A percentile compares a stretch with the other conserved stretches of the same genome.
Evolutionary conservation across 1,284 basidiomycete genomes (phyloP).

Genomic region (Retiboletus flavoniger): DNA sequence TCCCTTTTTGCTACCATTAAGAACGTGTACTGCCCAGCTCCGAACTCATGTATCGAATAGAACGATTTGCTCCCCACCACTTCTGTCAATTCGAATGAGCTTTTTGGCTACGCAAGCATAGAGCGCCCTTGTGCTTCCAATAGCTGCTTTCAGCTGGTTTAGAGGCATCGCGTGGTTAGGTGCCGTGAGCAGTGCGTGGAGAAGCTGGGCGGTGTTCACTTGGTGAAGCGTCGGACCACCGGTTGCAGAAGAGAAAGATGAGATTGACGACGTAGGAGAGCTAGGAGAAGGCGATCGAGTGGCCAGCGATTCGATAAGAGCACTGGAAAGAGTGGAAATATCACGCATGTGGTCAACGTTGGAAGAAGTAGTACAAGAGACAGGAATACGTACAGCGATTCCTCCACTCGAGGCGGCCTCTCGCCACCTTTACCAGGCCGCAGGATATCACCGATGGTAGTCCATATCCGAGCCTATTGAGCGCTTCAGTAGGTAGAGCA

Average conservation of each 20-base stretch:
- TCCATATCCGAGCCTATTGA: slow-evolving; percentile 64
- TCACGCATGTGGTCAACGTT: slow-evolving; percentile 20
- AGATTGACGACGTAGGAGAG: slow-evolving; percentile 44
- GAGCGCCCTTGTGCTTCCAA: slow-evolving; percentile 55
- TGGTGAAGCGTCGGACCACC: slow-evolving; percentile 55
- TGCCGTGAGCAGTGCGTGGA: slow-evolving; percentile 51
- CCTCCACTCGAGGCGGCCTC: slow-evolving; percentile 54
- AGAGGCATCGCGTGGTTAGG: slow-evolving; percentile 58
- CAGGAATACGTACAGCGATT: slow-evolving; percentile 55
- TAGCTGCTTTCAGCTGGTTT: slow-evolving; percentile 58
- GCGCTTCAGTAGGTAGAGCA: background rate
- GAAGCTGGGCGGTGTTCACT: slow-evolving; percentile 64
- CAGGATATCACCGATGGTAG: slow-evolving; percentile 60
- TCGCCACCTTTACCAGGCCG: slow-evolving; percentile 49
- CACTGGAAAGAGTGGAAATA: slow-evolving; percentile 37
- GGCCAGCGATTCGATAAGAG: slow-evolving; percentile 56
- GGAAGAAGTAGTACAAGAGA: background rate
- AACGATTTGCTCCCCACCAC: slow-evolving; percentile 68
- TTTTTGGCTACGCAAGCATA: slow-evolving; percentile 73
- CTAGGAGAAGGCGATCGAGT: slow-evolving; percentile 32
- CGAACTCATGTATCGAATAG: slow-evolving; percentile 54
- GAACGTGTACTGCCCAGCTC: slow-evolving; percentile 4
- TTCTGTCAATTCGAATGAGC: slow-evolving; percentile 69
- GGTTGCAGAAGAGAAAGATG: slow-evolving; percentile 34
- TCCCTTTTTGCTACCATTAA: background rate